Base-by-base conservation (phyloP, 108 stramenopile species). In the Cyclotella cryptica region DNA sequence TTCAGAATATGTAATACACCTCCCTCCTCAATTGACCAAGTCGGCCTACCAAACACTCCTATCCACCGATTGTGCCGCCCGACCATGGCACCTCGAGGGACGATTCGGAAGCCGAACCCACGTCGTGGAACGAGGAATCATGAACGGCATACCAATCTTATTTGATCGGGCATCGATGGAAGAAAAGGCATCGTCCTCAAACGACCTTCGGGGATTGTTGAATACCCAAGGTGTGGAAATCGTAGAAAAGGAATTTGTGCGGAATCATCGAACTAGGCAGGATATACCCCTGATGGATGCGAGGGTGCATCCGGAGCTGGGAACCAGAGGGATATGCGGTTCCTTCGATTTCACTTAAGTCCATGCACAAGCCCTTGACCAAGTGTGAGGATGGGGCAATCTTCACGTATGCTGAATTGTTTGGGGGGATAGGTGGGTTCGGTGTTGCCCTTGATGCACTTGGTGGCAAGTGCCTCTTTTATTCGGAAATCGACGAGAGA, bases 401-500 rank as follows among this genome's bases (percentile, higher is more conserved):
- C 22, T 95, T 95, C 49, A 89, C 90, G 3, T 95, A 90, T 66
- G 84, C 77, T 13, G 94, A 95, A 82, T 51, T 93, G 55, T 93
- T 93, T 83, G 84, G 84, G 17, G 91, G 94, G 17, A 88, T 95
- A 51, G 94, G 94, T 59, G 94, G 94, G 1, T 95, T 95, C 72
- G 92, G 92, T 10, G 86, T 95, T 42, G 94, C 90, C 0, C 76
- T 95, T 64, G 86, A 92, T 66, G 84, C 85, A 11, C 84, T 95
- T 14, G 94, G 94, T 47, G 94, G 94, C 27, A 58, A 69, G 66
- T 92, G 92, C 68, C 66, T 93, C 0, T 93, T 95, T 60, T 78
- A 75, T n/a, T 90, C 89, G 11, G 94, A 95, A 55, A 66, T 92
- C 13, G 87, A 90, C 14, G 78, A 79, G 41, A 41, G 78, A 39